phyloP scores from a whole-genome alignment of 2,329 filamentous ascomycete species.

The Diaporthe sp. region DNA sequence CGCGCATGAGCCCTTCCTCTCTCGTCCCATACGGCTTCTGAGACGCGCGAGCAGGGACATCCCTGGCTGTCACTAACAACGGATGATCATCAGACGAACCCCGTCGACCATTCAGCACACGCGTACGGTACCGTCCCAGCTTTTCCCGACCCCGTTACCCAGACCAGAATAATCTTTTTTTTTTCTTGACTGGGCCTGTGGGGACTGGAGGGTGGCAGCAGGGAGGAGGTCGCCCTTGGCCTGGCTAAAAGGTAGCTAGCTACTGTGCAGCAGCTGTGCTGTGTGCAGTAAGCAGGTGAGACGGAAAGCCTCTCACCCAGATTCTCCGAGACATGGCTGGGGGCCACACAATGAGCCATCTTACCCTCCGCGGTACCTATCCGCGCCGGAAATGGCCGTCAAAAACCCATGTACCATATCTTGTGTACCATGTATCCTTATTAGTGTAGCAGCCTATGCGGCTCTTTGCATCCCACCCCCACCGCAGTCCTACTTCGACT shows the following conservation, averaged over 20 bases:
- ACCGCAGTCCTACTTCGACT: conserved; percentile 1
- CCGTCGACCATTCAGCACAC: conserved; percentile 7
- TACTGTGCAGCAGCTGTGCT: no score
- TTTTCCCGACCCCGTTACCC: background rate
- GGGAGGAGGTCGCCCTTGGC: background rate
- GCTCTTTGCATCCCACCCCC: conserved; percentile 23
- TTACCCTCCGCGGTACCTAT: conserved; percentile 7
- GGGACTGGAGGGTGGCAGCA: background rate
- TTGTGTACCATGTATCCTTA: background rate
- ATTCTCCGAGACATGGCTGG: conserved; percentile 18
- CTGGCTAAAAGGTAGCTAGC: background rate
- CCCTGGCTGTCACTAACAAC: conserved; percentile 21
- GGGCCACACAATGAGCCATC: background rate
- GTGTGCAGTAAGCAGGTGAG: background rate
- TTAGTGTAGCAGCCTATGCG: conserved; percentile 5
- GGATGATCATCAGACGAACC: conserved; percentile 27
- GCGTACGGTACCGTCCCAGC: background rate
- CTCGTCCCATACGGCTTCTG: conserved; percentile 1
- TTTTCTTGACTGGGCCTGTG: background rate
- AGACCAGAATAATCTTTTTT: background rate
- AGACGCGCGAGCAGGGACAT: conserved; percentile 18
- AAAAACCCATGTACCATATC: conserved; percentile 6
- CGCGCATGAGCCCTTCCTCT: background rate
- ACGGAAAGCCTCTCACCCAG: background rate
- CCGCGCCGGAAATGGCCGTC: conserved; percentile 18